Evolutionary conservation across 768 basidiomycete genomes (phyloP).

Genomic region (Fomitopsis pulvina): DNA sequence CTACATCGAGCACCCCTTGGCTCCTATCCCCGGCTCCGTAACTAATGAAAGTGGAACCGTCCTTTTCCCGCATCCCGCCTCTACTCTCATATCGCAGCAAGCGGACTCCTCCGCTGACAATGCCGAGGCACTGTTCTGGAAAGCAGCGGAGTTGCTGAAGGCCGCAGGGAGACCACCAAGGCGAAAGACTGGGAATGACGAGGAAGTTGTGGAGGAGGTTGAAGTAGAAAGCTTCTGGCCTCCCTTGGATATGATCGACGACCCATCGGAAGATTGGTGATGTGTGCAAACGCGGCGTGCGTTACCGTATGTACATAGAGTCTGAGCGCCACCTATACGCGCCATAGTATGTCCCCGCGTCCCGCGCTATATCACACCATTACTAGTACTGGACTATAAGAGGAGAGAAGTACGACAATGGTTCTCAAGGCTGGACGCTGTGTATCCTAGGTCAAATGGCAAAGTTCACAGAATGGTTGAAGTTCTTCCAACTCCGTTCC

Average conservation of each 20-base stretch:
- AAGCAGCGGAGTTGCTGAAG: conserved; percentile 28
- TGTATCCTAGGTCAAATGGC: not conserved
- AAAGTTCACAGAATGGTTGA: not conserved
- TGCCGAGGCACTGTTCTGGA: conserved; percentile 56
- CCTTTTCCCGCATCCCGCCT: conserved; percentile 23
- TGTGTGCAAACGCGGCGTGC: no score
- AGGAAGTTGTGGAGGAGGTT: conserved; percentile 18
- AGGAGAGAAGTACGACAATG: not conserved
- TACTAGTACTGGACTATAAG: not conserved
- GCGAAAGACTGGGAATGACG: conserved; percentile 3
- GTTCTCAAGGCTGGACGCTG: not conserved
- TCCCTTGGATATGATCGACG: conserved; percentile 13
- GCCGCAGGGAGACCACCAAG: conserved; percentile 21
- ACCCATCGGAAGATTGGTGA: conserved; percentile 6
- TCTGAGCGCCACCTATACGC: no score
- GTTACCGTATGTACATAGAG: no score
- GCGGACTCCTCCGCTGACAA: conserved; percentile 49
- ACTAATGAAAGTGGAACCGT: conserved; percentile 19
- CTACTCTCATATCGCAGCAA: conserved; percentile 38
- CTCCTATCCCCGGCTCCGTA: not conserved
- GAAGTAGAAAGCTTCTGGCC: conserved; percentile 17
- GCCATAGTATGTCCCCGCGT: no score
- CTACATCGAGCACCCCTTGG: conserved; percentile 44
- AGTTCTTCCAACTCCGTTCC: not conserved
- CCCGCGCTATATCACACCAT: not conserved